Base-by-base conservation (phyloP, 805 yeast species). In the Kodamaea restingae region DNA sequence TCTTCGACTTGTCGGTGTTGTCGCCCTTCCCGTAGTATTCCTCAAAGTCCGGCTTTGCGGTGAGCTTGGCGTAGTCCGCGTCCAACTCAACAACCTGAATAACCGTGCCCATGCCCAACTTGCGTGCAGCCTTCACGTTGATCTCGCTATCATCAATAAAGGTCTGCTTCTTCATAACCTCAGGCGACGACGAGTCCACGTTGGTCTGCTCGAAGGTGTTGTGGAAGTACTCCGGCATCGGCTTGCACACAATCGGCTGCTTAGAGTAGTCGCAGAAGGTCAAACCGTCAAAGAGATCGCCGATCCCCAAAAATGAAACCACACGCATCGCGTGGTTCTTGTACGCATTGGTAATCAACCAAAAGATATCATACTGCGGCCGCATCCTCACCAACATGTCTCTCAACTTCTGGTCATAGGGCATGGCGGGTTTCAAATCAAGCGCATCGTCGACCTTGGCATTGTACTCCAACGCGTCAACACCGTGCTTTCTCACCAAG, bases 271-370 rank as follows among this genome's bases (percentile, higher is more conserved):
- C 95, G 64, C 98, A 93, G 61, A 68, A 91, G 1, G 97, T 88
- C 49, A 93, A 73, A 0, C 98, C 98, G 48, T 91, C 98, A 56
- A 93, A 90, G 39, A 88, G 56, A 57, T 90, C 96, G n/a, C 91
- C 97, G 20, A 91, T 59, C 2, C 96, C 97, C 35, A 91, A 67
- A 35, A 91, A 68, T 31, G 80, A 73, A 14, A 88, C 71, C 21
- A 88, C 95, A 36, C 97, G 71, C 32, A 80, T 52, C 0, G 91
- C 98, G 61, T 91, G 98, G 53, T 79, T 88, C 56, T 82, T 81
- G 65, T 91, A 91, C 1, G 98, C 98, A 58, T 91, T 91, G 4
- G 98, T 91, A 54, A 88, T 84, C 32, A 93, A 72, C 98, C 98
- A 91, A 46, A 91, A 65, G 41, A 82, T 78, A 46, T 78, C 75